Conservation (phyloP, 345 rosid genomes). For the Acer yangbiense region DNA sequence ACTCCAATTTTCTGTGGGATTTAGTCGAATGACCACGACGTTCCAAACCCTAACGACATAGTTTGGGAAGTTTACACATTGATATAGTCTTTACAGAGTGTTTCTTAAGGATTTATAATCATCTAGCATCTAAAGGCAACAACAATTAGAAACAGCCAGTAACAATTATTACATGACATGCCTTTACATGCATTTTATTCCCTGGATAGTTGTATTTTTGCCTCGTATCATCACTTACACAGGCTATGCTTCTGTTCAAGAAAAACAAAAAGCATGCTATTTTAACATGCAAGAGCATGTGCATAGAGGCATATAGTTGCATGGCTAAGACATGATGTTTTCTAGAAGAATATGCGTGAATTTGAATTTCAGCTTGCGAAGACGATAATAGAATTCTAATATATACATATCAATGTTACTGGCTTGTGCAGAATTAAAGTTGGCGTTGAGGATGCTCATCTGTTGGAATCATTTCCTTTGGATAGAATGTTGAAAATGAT, state of each 20-base stretch:
- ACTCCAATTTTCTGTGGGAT: too few relatives aligned
- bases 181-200: background rate
- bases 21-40: background rate
- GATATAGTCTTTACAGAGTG: background rate
- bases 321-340: slow-evolving; percentile 4
- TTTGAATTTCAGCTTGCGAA: background rate
- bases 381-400: background rate
- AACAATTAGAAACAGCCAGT: background rate
- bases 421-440: background rate
- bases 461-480: too few relatives aligned
- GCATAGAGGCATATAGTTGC: background rate
- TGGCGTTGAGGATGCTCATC: background rate
- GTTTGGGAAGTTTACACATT: background rate
- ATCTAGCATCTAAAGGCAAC: background rate
- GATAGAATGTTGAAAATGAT: too few relatives aligned
- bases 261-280: background rate
- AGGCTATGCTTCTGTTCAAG: background rate
- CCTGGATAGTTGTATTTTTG: slow-evolving; percentile 11
- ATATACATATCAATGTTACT: background rate
- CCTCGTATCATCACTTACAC: too few relatives aligned
- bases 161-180: background rate
- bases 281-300: slow-evolving; percentile 21
- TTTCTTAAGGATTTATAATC: background rate
- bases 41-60: background rate
- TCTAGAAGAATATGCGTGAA: background rate